Evolutionary conservation across 495 filamentous ascomycete genomes (phyloP), one percentile per base, ranked within the genome.

Genomic region (Elasticomyces elasticus): DNA sequence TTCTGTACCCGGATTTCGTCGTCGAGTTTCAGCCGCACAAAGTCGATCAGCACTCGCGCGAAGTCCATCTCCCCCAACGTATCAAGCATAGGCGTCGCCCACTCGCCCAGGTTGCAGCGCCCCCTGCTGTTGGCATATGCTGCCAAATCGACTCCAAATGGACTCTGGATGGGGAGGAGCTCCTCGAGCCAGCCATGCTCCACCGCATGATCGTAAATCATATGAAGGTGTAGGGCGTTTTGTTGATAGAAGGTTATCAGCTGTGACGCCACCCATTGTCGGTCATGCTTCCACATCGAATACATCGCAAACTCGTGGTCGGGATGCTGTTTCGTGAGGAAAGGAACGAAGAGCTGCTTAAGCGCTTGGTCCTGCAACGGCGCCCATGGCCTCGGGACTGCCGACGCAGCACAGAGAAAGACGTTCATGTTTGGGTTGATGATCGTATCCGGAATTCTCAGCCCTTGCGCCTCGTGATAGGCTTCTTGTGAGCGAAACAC

Each of bases 271-370:
- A 96, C 82, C 85, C 87, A 96, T 26, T 79, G 72, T 51, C 79
- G 84, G 62, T 97, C 86, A 58, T 87, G 84, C 58, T 83, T 82
- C 91, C 92, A 97, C 2, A 94, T 71, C 54, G 85, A 86, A 65
- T 92, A 79, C 49, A 97, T 76, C 17, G 94, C 90, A 47, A 96
- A 87, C 51, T 87, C 81, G 63, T 87, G 81, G 15, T 86, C 80
- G 15, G 78, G 74, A 31, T 83, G 76, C 48, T 79, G 74, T 62
- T 82, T 83, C 28, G 72, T 61, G 40, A 86, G 72, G 54, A 83
- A 84, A 4, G 78, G 75, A 49, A 76, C 69, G 41, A 86, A 74
- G 1, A 82, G 74, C 41, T 79, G 76, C 40, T 77, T 70, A 50
- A 87, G 69, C 20, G 85, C 77, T 56, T 75, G 77, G 37, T 83